phyloP scores from a whole-genome alignment of 139 green algal species.

The Edaphochlamys debaryana region DNA sequence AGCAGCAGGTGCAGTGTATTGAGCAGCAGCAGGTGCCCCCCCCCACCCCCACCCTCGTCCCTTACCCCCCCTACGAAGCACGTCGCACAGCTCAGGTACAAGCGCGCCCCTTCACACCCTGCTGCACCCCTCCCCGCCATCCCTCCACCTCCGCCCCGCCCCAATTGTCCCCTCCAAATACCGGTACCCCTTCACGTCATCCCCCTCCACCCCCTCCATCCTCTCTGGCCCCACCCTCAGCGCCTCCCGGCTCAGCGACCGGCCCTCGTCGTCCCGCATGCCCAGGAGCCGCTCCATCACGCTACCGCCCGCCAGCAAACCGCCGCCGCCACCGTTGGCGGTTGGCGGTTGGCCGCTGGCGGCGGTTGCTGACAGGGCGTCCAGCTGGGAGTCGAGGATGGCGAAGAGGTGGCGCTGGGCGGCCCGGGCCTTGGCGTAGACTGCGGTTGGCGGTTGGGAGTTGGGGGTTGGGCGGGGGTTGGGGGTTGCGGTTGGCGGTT shows the following conservation, averaged over 20 bases:
- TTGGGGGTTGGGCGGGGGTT: neutral
- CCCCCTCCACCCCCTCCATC: neutral
- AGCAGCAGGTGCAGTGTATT: neutral
- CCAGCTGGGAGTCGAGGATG: neutral
- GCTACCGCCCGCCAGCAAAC: neutral
- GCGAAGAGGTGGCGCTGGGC: neutral
- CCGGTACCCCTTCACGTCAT: neutral
- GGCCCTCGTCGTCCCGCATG: neutral
- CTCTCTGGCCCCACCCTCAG: neutral
- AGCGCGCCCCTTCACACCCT: neutral
- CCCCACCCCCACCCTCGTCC: too few species aligned
- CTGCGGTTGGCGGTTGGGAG: neutral
- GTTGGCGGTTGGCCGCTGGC: neutral
- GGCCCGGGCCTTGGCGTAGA: neutral
- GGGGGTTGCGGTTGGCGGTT: neutral
- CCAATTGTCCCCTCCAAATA: neutral
- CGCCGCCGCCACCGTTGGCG: neutral
- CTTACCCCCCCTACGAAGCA: too few species aligned
- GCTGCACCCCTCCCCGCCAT: neutral
- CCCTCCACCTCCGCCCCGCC: neutral
- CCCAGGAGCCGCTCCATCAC: conserved; percentile 17
- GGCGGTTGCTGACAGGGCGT: neutral
- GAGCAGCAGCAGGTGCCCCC: too few species aligned
- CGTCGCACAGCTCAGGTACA: too few species aligned
- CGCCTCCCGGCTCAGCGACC: neutral